Conservation (phyloP, 176 grass and related monocot species). For the Hyparrhenia diplandra region DNA sequence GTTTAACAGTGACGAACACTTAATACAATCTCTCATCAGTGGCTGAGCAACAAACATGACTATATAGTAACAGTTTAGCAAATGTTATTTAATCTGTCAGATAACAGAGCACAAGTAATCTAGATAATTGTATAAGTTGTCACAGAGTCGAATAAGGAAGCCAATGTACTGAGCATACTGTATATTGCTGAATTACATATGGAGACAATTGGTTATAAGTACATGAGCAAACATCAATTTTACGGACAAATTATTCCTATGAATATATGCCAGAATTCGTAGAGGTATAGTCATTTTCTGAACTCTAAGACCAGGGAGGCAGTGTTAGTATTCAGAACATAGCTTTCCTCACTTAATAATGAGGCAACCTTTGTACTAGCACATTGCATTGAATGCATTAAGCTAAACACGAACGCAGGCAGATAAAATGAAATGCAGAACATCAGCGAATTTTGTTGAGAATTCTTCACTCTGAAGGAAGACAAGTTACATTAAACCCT, state of each 20-base stretch:
- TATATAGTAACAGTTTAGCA: not conserved
- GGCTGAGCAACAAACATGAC: not conserved
- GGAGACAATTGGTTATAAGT: not conserved
- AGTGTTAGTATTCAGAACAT: not conserved
- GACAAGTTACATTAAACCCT: not conserved
- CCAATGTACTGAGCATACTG: not conserved
- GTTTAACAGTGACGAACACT: not conserved
- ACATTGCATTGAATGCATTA: not conserved
- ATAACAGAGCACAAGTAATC: not conserved
- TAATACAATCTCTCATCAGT: not conserved
- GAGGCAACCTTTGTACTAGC: not conserved
- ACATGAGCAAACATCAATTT: not conserved
- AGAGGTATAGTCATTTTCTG: not conserved
- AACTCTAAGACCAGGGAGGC: not conserved
- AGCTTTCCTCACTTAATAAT: not conserved
- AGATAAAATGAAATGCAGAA: not conserved
- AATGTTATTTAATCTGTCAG: not conserved
- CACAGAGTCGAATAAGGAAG: not conserved
- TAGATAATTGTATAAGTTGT: conserved; percentile 2
- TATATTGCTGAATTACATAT: not conserved
- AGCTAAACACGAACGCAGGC: not conserved
- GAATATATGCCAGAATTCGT: no score
- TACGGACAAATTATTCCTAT: not conserved
- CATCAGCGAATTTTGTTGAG: not conserved
- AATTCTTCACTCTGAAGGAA: not conserved